Conservation (phyloP, 129 eudicot species). For the Saussurea involucrata region DNA sequence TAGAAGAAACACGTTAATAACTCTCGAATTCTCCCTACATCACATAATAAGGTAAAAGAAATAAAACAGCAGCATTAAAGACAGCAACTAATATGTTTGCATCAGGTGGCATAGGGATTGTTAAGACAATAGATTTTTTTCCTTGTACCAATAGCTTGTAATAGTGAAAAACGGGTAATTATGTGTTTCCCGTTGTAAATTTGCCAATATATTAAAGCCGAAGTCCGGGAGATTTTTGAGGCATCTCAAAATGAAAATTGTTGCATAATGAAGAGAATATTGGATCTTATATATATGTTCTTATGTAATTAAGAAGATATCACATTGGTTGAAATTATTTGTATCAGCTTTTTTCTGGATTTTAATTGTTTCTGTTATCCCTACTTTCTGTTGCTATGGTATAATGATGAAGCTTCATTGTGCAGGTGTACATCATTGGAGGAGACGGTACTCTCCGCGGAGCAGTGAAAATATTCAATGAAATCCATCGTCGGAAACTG, state of each 20-base stretch:
- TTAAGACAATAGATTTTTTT: no score
- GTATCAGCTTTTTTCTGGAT: background rate
- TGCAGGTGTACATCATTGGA: conserved; percentile 67
- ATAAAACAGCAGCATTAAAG: no score
- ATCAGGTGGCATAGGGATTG: no score
- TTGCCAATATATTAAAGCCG: no score
- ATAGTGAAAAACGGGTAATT: no score
- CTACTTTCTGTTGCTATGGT: background rate
- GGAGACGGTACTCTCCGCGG: conserved; percentile 90
- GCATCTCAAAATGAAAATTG: background rate
- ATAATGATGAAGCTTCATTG: background rate
- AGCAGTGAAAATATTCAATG: conserved; percentile 63
- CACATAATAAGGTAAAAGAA: no score
- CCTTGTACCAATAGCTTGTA: no score
- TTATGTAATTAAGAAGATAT: background rate
- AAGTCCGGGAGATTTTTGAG: background rate
- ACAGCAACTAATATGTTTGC: no score
- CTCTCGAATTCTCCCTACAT: no score
- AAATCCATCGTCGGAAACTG: conserved; percentile 50
- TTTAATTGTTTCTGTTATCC: background rate
- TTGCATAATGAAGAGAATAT: background rate
- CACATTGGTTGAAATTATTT: background rate
- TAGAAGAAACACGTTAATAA: no score
- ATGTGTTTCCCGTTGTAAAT: no score
- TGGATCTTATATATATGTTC: background rate